Conservation (phyloP, 1,139 yeast species). For the Arxiozyma telluris region DNA sequence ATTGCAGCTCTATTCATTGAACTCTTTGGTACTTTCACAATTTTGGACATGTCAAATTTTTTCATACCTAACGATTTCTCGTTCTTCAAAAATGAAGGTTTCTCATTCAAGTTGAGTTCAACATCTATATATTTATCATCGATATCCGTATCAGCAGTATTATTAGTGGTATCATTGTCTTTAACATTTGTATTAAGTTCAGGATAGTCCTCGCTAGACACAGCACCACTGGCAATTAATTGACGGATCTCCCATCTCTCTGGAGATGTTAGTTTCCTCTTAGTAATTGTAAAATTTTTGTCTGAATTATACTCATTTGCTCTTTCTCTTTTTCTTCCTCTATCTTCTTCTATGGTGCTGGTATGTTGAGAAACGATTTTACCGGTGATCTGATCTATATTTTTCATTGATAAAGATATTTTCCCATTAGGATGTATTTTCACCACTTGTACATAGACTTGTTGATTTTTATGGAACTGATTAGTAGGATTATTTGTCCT, state of each 20-base stretch:
- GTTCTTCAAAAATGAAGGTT: slow-evolving; percentile 67
- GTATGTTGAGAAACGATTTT: slow-evolving; percentile 9
- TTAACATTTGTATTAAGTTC: slow-evolving; percentile 42
- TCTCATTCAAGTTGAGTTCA: slow-evolving; percentile 52
- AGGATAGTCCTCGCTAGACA: slow-evolving; percentile 61
- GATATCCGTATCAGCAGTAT: slow-evolving; percentile 31
- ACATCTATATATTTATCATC: slow-evolving; percentile 58
- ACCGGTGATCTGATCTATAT: slow-evolving; percentile 68
- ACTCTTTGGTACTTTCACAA: slow-evolving; percentile 69
- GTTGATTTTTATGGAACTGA: slow-evolving; percentile 46
- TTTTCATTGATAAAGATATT: slow-evolving; percentile 60
- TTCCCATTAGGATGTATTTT: slow-evolving; percentile 41
- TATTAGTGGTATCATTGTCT: slow-evolving; percentile 30
- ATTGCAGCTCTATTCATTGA: slow-evolving; percentile 68
- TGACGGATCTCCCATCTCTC: slow-evolving; percentile 90
- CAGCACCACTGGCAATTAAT: slow-evolving; percentile 70
- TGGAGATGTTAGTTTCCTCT: slow-evolving; percentile 62
- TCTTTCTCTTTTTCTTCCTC: slow-evolving; percentile 18
- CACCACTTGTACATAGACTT: slow-evolving; percentile 55
- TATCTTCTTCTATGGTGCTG: slow-evolving; percentile 3
- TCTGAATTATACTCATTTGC: slow-evolving; percentile 5
- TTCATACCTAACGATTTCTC: slow-evolving; percentile 33
- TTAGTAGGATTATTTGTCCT: slow-evolving; percentile 54
- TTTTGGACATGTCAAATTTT: slow-evolving; percentile 45
- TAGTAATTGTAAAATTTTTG: slow-evolving; percentile 12